phyloP scores from a whole-genome alignment of 805 yeast species.

The Ascoidea rubescens region DNA sequence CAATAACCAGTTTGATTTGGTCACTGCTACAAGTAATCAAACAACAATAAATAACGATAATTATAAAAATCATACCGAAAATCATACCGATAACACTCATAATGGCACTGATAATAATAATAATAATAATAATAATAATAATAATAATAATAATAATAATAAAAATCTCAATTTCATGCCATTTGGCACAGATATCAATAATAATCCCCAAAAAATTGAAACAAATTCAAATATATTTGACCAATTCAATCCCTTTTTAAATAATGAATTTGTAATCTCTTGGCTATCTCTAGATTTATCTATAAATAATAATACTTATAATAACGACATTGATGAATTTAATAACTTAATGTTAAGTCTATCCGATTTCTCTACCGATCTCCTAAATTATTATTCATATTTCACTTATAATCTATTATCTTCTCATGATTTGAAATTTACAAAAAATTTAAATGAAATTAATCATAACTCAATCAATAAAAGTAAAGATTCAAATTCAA shows the following conservation, averaged over 20 bases:
- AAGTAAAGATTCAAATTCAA: neutral
- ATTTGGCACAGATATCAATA: neutral
- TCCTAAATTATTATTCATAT: neutral
- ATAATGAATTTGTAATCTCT: slow-evolving; percentile 3
- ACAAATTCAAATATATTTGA: neutral
- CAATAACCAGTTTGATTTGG: neutral
- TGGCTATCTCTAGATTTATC: slow-evolving; percentile 1
- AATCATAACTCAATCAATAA: too few species aligned
- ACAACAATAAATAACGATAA: slow-evolving; percentile 1
- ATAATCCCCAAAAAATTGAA: neutral
- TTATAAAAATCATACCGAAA: slow-evolving; percentile 3
- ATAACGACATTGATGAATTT: neutral
- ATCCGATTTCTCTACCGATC: neutral
- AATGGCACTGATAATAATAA: neutral
- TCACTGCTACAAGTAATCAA: neutral
- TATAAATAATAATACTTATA: neutral
- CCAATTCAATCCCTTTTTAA: neutral
- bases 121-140: neutral
- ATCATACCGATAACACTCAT: slow-evolving; percentile 2
- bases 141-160: neutral
- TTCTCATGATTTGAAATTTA: neutral
- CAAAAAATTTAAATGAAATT: too few species aligned
- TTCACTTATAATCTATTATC: neutral
- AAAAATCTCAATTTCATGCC: neutral
- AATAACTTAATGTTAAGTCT: too few species aligned